Percentiles rank a stretch among this genome's conserved stretches.
Conservation (phyloP, 139 green algal genomes). For the Coelastrella sp. region DNA sequence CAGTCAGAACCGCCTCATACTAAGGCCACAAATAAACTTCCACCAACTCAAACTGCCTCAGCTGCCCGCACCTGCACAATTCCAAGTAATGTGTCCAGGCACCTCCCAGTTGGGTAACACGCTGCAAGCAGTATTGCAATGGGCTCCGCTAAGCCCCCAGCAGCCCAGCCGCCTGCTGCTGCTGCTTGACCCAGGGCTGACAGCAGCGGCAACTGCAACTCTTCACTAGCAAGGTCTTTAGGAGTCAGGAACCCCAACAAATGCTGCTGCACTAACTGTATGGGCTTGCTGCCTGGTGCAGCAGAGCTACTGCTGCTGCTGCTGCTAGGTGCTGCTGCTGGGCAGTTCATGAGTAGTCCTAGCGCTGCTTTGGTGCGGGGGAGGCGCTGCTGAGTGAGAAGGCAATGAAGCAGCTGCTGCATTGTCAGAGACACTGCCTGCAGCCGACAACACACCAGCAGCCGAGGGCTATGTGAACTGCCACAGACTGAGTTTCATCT, state of each 20-base stretch:
- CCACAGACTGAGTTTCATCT: too few relatives aligned
- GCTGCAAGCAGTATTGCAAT: background rate
- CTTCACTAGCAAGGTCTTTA: slow-evolving; percentile 32
- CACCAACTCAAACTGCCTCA: background rate
- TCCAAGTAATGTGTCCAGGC: background rate
- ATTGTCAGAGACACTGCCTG: slow-evolving; percentile 29
- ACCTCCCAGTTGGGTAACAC: background rate
- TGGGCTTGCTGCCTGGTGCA: background rate
- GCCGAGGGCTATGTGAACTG: too few relatives aligned
- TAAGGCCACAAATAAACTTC: background rate
- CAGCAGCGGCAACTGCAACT: slow-evolving; percentile 40
- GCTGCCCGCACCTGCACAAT: background rate
- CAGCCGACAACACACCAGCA: background rate
- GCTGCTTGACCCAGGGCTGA: background rate
- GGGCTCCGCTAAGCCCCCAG: background rate
- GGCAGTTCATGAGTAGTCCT: slow-evolving; percentile 29
- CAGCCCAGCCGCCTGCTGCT: background rate
- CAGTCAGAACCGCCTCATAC: background rate
- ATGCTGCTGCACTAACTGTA: slow-evolving; percentile 3
- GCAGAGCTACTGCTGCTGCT: background rate
- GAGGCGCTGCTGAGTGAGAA: slow-evolving; percentile 16
- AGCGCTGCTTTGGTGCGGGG: slow-evolving; percentile 16
- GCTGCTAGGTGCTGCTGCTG: background rate
- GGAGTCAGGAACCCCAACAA: background rate
- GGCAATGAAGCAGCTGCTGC: slow-evolving; percentile 34